Percentiles rank a stretch among this genome's conserved stretches.
Evolutionary conservation across 441 rosid genomes (phyloP).

Genomic region (Erodium texanum): DNA sequence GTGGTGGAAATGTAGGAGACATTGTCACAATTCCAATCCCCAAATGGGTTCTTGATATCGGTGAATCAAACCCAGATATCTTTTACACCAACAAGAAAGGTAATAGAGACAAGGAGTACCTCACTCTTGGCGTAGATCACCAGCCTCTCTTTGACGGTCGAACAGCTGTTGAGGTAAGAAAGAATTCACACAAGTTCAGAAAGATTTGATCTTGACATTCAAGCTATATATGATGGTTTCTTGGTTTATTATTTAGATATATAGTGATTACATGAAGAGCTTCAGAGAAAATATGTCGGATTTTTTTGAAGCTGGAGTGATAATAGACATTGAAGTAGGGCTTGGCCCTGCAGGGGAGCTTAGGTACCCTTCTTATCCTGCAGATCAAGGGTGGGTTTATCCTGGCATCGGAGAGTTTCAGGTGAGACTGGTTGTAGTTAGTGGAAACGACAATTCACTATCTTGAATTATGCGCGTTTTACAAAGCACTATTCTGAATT

Average conservation of each 20-base stretch:
- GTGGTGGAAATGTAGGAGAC: conserved; percentile 81
- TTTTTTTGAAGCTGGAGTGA: conserved; percentile 45
- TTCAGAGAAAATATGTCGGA: conserved; percentile 64
- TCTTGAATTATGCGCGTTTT: no score
- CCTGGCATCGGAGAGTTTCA: conserved; percentile 88
- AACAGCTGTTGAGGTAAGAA: no score
- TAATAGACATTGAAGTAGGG: conserved; percentile 70
- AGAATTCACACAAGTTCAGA: no score
- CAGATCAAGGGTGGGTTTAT: conserved; percentile 62
- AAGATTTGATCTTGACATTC: no score
- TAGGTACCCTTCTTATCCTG: conserved; percentile 68
- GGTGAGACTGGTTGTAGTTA: no score
- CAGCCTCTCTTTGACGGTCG: conserved; percentile 50
- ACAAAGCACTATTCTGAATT: no score
- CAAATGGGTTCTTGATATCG: conserved; percentile 51
- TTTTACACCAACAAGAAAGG: conserved; percentile 52
- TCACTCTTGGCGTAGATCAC: conserved; percentile 55
- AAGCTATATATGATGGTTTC: no score
- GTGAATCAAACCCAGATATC: conserved; percentile 47
- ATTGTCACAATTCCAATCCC: conserved; percentile 57
- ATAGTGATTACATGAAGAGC: conserved; percentile 71
- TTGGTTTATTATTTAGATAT: conserved; percentile 54
- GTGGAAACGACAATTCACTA: no score
- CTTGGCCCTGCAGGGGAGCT: conserved; percentile 88
- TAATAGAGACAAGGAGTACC: conserved; percentile 49